Evolutionary conservation across 2,329 filamentous ascomycete species (phyloP), one percentile per base, ranked within the genome.

Genomic region (Diaporthe ampelina): DNA sequence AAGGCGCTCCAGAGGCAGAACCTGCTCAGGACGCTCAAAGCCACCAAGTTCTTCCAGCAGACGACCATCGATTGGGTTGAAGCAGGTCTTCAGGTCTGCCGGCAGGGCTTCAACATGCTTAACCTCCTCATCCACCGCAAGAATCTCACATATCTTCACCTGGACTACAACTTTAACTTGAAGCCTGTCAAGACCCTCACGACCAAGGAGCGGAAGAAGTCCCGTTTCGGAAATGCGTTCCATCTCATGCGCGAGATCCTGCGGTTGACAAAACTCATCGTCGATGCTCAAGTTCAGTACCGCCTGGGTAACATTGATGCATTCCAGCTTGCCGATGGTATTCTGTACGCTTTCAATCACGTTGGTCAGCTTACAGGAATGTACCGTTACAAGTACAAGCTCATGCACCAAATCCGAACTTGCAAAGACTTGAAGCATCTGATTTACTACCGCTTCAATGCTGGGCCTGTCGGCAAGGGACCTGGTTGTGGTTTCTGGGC

Each of bases 331-430:
- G 97, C 97, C 4, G 97, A 99, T 83, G 97, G 97, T 83, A 99
- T 99, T 73, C 88, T 98, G n/a, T 99, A 99, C 79, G 97, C 97
- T 24, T 99, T 99, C 87, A 99, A 99, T 85, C 97, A 99, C 79
- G 97, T 99, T 73, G 97, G 97, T 76, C 97, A 99, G 84, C 88
- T 99, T 76, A 99, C 97, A 21, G 97, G 97, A 82, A 99, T 99
- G 97, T 99, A 99, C 85, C 94, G 97, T 76, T 99, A 99, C 90
- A 99, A 99, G 88, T 99, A 99, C 88, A 99, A 99, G 88, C 89
- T 99, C 73, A 99, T 99, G 97, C 97, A 99, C 83, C 97, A 99
- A 84, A 99, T 99, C 79, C 94, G 97, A 79, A 97, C 97, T 0
- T 99, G 97, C 88, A 99, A 99, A 85, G 97, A 99, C 85, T 84